phyloP scores from a whole-genome alignment of 441 rosid genomes.

The Lepidium campestre region DNA sequence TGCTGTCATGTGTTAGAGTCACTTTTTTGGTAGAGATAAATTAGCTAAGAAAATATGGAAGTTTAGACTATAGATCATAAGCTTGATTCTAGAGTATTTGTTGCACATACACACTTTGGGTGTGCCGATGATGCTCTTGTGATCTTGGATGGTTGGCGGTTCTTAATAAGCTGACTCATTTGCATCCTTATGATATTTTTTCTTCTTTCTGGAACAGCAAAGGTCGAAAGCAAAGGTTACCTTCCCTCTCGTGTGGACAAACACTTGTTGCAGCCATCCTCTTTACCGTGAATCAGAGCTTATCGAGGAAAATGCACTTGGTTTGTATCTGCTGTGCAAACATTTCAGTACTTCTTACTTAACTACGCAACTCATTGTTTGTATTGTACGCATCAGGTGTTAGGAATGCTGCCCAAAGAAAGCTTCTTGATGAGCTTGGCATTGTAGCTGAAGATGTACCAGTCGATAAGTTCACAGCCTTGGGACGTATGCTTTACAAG shows the following conservation, averaged over 20 bases:
- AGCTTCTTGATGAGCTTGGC: conserved; percentile 96
- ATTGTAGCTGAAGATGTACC: conserved; percentile 87
- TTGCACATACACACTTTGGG: neutral
- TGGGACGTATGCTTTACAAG: conserved; percentile 90
- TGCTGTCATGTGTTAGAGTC: neutral
- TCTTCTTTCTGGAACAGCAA: conserved; percentile 50
- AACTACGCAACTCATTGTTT: neutral
- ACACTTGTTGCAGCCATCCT: conserved; percentile 99
- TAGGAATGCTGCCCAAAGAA: conserved; percentile 97
- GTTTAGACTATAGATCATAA: neutral
- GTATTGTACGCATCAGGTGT: conserved; percentile 49
- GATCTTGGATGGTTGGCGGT: neutral
- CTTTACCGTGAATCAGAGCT: conserved; percentile 91
- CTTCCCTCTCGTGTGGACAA: conserved; percentile 97
- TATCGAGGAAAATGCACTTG: conserved; percentile 66
- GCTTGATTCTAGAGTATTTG: neutral
- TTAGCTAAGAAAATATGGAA: neutral
- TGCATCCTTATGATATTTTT: neutral
- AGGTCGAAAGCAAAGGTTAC: conserved; percentile 93
- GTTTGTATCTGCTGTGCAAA: conserved; percentile 29
- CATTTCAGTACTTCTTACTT: neutral
- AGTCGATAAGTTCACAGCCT: conserved; percentile 63
- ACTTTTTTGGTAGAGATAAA: neutral
- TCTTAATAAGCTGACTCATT: neutral
- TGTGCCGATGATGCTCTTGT: neutral